phyloP scores from a whole-genome alignment of 139 green algal genomes.

The Desmodesmus armatus region DNA sequence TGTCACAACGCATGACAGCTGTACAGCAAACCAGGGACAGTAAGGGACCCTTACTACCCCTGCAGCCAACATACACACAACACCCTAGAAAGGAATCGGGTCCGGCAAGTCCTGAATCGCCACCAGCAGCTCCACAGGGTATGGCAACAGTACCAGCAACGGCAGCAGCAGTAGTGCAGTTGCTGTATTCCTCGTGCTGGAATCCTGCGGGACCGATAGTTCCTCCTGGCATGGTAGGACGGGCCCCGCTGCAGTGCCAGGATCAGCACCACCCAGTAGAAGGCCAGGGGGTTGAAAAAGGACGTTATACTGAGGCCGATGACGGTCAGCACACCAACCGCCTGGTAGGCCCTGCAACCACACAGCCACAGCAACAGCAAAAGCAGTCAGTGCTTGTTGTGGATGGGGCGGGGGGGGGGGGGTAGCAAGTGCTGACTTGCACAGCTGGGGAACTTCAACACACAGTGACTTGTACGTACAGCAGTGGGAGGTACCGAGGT shows the following conservation, averaged over 20 bases:
- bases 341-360: conserved; percentile 47
- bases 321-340: conserved; percentile 65
- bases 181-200: conserved; percentile 8
- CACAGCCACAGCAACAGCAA: neutral
- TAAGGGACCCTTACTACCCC: no score
- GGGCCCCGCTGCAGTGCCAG: conserved; percentile 80
- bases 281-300: conserved; percentile 69
- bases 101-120: conserved; percentile 43
- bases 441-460: no score
- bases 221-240: conserved; percentile 66
- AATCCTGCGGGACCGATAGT: conserved; percentile 40
- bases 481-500: no score
- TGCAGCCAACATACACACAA: no score
- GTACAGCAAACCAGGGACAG: no score
- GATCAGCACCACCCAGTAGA: conserved; percentile 87
- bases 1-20: no score
- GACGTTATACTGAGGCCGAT: conserved; percentile 69
- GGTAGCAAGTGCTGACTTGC: no score
- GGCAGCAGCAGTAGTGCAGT: conserved; percentile 65
- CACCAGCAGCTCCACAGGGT: conserved; percentile 63
- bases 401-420: no score
- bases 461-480: no score
- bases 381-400: neutral
- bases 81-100: conserved; percentile 11
- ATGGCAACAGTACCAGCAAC: conserved; percentile 80